Percentiles rank a stretch among this genome's conserved stretches.
Conservation (phyloP, 345 rosid species). For the Eucalyptus shirleyi region DNA sequence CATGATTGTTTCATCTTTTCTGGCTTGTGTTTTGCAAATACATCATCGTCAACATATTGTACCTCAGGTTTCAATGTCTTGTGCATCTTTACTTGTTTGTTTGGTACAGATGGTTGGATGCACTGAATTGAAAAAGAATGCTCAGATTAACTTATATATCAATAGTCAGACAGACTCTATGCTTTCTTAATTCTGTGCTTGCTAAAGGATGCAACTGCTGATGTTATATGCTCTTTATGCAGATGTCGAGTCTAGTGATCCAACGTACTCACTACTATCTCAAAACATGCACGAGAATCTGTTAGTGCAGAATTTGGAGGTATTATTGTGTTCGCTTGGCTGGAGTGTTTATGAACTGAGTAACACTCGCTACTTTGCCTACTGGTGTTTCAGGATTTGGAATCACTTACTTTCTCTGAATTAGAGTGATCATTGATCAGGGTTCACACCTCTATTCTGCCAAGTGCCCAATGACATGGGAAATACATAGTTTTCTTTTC, state of each 20-base stretch:
- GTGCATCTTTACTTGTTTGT: background rate
- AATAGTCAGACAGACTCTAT: background rate
- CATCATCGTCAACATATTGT: background rate
- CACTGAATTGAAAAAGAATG: background rate
- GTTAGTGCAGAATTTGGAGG: constrained; percentile 33
- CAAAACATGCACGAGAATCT: constrained; percentile 48
- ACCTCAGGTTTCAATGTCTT: background rate
- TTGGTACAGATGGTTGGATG: background rate
- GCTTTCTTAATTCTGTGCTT: background rate
- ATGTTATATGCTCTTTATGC: background rate
- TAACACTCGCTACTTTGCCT: background rate
- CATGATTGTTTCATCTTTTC: background rate
- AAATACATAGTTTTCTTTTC: background rate
- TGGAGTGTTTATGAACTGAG: background rate
- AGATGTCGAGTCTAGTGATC: constrained; percentile 39
- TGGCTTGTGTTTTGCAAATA: background rate
- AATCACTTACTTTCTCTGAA: background rate
- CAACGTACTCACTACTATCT: constrained; percentile 33
- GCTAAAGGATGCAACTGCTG: background rate
- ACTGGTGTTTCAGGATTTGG: background rate
- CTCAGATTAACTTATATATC: background rate
- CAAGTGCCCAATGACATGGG: background rate
- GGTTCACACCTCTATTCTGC: background rate
- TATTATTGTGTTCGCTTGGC: background rate
- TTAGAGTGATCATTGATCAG: background rate